Evolutionary conservation across 2,329 filamentous ascomycete species (phyloP).

Genomic region (Domatiomyces catenatus): DNA sequence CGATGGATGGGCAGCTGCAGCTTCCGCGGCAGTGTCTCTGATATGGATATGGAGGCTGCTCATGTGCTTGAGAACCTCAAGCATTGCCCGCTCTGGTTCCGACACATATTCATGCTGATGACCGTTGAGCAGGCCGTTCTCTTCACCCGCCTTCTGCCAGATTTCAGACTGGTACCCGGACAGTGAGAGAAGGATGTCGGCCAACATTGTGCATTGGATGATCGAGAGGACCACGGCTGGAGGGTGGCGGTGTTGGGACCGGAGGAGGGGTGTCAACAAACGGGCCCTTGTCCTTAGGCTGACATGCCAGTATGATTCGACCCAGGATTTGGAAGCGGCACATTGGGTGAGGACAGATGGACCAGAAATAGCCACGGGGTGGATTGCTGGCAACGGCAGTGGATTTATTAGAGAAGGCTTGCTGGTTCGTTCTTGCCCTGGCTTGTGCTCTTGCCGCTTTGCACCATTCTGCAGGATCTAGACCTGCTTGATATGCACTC

Average conservation of each 20-base stretch:
- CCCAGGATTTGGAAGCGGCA: constrained; percentile 33
- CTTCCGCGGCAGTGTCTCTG: constrained; percentile 48
- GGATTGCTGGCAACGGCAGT: not conserved
- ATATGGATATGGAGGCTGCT: constrained; percentile 64
- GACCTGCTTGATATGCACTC: not conserved
- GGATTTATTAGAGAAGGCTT: not conserved
- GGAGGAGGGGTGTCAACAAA: constrained; percentile 4
- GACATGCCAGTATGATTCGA: constrained; percentile 28
- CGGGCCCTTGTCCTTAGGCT: constrained; percentile 18
- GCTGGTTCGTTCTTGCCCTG: not conserved
- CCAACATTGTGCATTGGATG: constrained; percentile 55
- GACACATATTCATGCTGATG: constrained; percentile 35
- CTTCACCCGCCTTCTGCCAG: constrained; percentile 35
- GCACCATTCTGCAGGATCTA: not conserved
- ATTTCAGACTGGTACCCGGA: constrained; percentile 86
- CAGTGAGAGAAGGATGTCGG: constrained; percentile 93
- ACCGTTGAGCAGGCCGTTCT: constrained; percentile 25
- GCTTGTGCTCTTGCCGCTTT: not conserved
- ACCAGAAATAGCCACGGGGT: not conserved
- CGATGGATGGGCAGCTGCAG: constrained; percentile 58
- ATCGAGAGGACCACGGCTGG: not conserved
- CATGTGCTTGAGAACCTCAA: constrained; percentile 60
- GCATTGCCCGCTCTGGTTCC: constrained; percentile 66
- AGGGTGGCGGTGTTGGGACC: constrained; percentile 5
- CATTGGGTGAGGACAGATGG: constrained; percentile 20